These are phyloP conservation scores for Isatis lusitanica DNA, from an alignment of 441 rosid genomes.

Conservation along the genomic window DNA sequence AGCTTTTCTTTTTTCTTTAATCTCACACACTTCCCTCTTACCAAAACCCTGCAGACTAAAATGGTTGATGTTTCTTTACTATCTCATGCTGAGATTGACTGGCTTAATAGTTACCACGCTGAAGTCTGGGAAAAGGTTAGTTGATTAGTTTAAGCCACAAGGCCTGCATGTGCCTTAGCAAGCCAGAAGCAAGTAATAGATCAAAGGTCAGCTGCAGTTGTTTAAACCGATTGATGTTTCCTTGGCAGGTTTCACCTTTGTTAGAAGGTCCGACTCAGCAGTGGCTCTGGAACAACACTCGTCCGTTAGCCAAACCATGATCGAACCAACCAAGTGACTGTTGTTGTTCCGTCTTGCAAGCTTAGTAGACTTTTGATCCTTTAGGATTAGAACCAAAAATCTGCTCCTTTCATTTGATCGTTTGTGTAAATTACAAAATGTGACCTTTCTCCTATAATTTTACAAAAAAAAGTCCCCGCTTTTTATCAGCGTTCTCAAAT, in stretches of 20 bases:
- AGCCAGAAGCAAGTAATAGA: background rate
- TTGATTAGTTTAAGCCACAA: background rate
- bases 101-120: constrained; percentile 80
- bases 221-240: constrained; percentile 7
- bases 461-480: background rate
- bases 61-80: constrained; percentile 69
- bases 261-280: constrained; percentile 68
- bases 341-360: background rate
- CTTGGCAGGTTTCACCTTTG: constrained; percentile 76
- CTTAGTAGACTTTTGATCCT: constrained; percentile 16
- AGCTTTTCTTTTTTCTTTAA: background rate
- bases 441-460: background rate
- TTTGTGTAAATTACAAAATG: constrained; percentile 21
- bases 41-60: constrained; percentile 55
- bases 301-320: constrained; percentile 52
- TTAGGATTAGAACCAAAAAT: background rate
- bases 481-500: background rate
- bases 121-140: constrained; percentile 95
- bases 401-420: constrained; percentile 4
- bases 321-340: background rate
- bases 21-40: constrained; percentile 15
- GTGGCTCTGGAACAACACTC: constrained; percentile 91
- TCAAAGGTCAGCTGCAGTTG: background rate
- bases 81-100: constrained; percentile 59
- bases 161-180: background rate